Evolutionary conservation across 2,329 filamentous ascomycete species (phyloP).

Genomic region (Neonectria hederae): DNA sequence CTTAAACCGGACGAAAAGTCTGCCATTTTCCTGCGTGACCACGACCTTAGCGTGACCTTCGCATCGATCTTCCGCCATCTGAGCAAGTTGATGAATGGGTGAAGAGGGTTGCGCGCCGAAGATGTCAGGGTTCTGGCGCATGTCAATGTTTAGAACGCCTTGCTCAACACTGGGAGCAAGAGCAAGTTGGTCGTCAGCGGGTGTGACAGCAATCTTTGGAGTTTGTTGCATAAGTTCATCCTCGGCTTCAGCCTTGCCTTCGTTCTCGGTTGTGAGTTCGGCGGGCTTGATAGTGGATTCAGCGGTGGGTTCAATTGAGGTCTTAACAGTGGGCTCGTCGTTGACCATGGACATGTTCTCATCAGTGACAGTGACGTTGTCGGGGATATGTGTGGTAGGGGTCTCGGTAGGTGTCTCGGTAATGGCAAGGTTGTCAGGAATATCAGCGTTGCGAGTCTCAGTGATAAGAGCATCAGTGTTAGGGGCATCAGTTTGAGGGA

Average conservation of each 20-base stretch:
- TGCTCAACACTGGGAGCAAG: constrained; percentile 24
- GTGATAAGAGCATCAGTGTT: neutral
- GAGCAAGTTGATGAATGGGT: constrained; percentile 39
- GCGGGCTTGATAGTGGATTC: neutral
- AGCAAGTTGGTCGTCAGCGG: neutral
- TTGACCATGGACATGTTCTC: constrained; percentile 1
- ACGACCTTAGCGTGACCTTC: constrained; percentile 45
- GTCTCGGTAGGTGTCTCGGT: neutral
- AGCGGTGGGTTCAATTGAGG: neutral
- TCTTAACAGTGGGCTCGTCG: neutral
- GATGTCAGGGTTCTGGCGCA: constrained; percentile 49
- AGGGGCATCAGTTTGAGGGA: neutral
- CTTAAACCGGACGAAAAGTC: constrained; percentile 52
- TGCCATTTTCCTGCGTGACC: constrained; percentile 41
- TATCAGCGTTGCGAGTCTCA: neutral
- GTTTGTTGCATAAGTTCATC: neutral
- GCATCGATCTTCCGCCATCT: constrained; percentile 41
- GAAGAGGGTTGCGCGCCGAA: constrained; percentile 40
- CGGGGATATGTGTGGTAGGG: neutral
- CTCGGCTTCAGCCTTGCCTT: neutral
- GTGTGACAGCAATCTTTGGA: constrained; percentile 1
- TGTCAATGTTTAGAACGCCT: constrained; percentile 47
- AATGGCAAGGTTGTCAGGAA: neutral
- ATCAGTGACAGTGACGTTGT: neutral
- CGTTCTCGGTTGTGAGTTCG: neutral